Evolutionary conservation across 2,329 filamentous ascomycete species (phyloP), one percentile per base, ranked within the genome.

Genomic region (Allantophomopsis lycopodina): DNA sequence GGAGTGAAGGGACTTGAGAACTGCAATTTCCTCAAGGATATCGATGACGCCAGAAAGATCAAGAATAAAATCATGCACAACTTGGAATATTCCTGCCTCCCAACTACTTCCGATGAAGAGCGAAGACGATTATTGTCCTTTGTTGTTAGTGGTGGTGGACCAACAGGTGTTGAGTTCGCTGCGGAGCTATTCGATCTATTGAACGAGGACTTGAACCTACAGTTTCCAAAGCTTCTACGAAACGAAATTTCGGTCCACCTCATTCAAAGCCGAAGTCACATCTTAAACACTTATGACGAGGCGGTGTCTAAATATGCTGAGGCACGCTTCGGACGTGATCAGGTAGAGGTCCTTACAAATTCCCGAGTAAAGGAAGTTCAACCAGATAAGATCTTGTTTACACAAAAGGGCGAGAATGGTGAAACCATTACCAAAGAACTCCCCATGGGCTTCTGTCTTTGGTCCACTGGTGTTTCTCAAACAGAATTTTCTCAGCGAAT

Each of bases 231-330:
- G 46, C 76, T 98, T 21, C 63, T 98, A n/a, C 78, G 91, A 45
- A 96, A 96, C 56, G 87, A 98, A 58, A 94, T 98, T 37, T 96
- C 91, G 0, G 89, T 98, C 1, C 93, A 98, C 55, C 71, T 98
- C 36, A 95, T 98, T 45, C 91, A 98, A 56, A 94, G 86, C 52
- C 76, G 91, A 43, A 79, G 83, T 32, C 91, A 98, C 51, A 98
- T 98, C 46, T 69, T 98, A 21, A 98, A 98, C 64, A 98, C 91
- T 0, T 98, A 98, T 56, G 91, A 98, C 48, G 91, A 98, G 62
- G 81, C 86, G 0, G 71, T 98, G 2, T 95, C 88, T 10, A 78
- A 79, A 55, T 98, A 93, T 56, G 89, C 91, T 15, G 91, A 98
- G 61, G 76, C 84, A 39, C 79, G 84, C 33, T 95, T 98, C 54